Evolutionary conservation across 2,329 filamentous ascomycete genomes (phyloP), one percentile per base, ranked within the genome.

Genomic region (Pseudohalonectria lignicola): DNA sequence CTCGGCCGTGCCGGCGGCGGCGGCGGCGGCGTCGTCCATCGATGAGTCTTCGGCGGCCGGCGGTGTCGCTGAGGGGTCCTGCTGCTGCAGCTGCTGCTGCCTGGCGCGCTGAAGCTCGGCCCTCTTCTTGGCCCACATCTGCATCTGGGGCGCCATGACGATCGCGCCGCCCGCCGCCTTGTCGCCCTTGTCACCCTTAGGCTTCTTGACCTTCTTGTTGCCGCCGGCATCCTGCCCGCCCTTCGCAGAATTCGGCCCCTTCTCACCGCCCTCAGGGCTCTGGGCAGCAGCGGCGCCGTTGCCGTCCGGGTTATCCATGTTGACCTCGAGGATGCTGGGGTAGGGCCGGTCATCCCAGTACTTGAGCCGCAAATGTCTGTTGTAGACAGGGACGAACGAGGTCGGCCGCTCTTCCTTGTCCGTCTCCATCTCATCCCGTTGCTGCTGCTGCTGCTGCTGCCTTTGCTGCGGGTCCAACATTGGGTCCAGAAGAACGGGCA

Each of bases 51-150:
- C n/a, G n/a, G n/a, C 23, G 23, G 8, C 12, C 12, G 23, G 23
- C 7, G 23, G 23, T 8, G 23, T 26, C 23, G 23, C 23, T 26
- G 12, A 26, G 23, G 8, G 12, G 23, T 26, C 8, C 23, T 26
- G 8, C 12, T 26, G 23, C 8, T 12, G 23, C 7, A 8, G 7
- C 5, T 32, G 25, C n/a, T 31, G 15, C 29, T 37, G 25, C 13
- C 20, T 31, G 1, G 12, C n/a, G 3, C 26, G 25, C 48, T 80
- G 76, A 18, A 83, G 60, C 49, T 84, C 78, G 2, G 77, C 78
- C 50, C 82, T 77, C 36, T 79, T 75, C 49, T 82, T 76, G 35
- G 76, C 74, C 79, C 79, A 84, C 54, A 80, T 81, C 54, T 82
- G 76, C 33, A 84, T 63, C 54, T 83, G 77, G 1, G 77, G 74